These are phyloP conservation scores for Xylaria scruposa DNA, from an alignment of 495 filamentous ascomycete species.

Conservation along the genomic window DNA sequence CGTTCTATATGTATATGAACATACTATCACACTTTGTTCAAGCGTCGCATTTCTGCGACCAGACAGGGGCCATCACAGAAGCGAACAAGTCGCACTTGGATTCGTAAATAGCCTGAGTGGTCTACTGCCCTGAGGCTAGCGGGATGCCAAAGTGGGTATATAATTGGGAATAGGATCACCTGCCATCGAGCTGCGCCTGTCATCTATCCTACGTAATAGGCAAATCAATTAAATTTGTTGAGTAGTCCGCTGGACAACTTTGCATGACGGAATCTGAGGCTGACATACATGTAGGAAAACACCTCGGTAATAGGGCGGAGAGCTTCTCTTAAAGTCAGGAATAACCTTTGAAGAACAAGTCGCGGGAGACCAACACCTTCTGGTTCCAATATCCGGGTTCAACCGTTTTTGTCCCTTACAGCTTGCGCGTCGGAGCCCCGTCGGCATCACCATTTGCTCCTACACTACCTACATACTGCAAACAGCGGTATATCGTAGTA, in stretches of 20 bases:
- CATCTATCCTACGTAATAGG: neutral
- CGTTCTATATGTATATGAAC: neutral
- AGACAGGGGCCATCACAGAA: neutral
- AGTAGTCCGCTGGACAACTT: neutral
- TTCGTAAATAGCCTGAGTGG: conserved; percentile 8
- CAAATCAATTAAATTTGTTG: neutral
- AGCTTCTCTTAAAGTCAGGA: neutral
- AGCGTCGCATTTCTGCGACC: neutral
- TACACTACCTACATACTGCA: neutral
- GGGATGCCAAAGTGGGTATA: conserved; percentile 11
- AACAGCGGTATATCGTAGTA: neutral
- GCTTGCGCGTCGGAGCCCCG: neutral
- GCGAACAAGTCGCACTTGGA: conserved; percentile 4
- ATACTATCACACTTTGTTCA: neutral
- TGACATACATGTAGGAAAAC: neutral
- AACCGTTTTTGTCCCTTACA: conserved; percentile 8
- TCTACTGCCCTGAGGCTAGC: neutral
- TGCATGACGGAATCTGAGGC: neutral
- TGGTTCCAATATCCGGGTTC: neutral
- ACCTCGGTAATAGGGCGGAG: conserved; percentile 2
- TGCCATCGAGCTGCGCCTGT: neutral
- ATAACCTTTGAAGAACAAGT: neutral
- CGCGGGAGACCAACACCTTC: neutral
- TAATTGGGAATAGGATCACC: conserved; percentile 8
- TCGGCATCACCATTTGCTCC: neutral